Evolutionary conservation across 2,329 filamentous ascomycete species (phyloP), one percentile per base, ranked within the genome.

Genomic region (Aspergillus sp.): DNA sequence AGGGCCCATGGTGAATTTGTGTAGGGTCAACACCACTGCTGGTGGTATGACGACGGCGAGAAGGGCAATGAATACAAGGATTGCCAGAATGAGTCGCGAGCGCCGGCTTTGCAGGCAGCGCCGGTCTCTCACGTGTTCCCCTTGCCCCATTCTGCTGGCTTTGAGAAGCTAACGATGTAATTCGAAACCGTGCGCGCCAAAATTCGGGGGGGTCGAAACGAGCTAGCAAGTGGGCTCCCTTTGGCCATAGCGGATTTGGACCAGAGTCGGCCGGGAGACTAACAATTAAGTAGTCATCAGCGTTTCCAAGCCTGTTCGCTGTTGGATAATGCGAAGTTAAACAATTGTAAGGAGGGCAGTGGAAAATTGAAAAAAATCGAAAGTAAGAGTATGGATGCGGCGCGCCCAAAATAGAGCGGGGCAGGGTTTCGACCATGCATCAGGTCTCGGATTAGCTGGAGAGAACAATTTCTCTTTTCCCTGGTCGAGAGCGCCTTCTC

Each of bases 1-100:
- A 4, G 76, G 73, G 38, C 70, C 69, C 69, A 73, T 74, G 58
- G 59, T 69, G 66, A 72, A 72, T 63, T 75, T 73, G 58, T 67
- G 69, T 23, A 73, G 68, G 32, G 72, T 72, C 23, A 75, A 69
- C 43, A 75, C 71, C 41, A 76, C 67, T 30, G 74, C 70, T 6
- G 74, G 64, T 23, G 73, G 72, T 32, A 74, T 72, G 59, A 75
- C 63, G 36, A 70, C 66, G 36, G 67, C 73, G 58, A 73, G 69
- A 57, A 75, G 67, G 43, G 69, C 67, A 63, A 73, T 67, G 52
- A 74, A 67, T 43, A 60, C 64, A 53, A 72, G 56, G 54, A 68
- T 55, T 32, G 65, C 69, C 55, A 69, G 62, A 59, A 70, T 47
- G 36, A 74, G 59, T 61, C 69, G 69, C 67, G 71, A 74, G 41